Base-by-base conservation (phyloP, 164 flowering plant genomes). In the Vitis cinerea region DNA sequence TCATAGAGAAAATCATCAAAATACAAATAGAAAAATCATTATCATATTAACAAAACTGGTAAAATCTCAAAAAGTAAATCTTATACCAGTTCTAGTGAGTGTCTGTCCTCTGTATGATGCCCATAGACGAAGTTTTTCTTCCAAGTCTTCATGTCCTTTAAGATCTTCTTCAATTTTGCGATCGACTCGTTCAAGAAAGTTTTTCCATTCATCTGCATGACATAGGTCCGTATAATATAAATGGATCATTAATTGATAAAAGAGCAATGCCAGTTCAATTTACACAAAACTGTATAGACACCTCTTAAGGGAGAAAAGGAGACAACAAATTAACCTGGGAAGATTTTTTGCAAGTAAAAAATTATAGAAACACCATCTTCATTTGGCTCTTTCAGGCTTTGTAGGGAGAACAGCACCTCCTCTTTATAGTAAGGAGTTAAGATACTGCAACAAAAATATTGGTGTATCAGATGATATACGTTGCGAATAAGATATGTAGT, bases 31-130 rank as follows among this genome's bases (percentile, higher is more conserved):
- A 23, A 49, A 57, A 17, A 10, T 3, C 57, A 58, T 37, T 15
- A 30, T 30, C 49, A 65, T 6, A 59, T 17, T 11, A 61, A 53
- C 48, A 50, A 63, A 29, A 27, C 44, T 2, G 16, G 57, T 52
- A 27, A 19, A 10, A 51, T 11, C 19, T 16, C 4, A 19, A n/a
- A 48, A 16, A 16, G 12, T 62, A 52, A 13, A 19, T 5, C 17
- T 50, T 30, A 10, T 69, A 77, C 80, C 83, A 61, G 85, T 84
- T 61, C 77, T 77, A 10, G 87, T 65, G 55, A 84, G 72, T 11
- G 85, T 82, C 51, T 80, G 85, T 53, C 83, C 87, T 67, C 87
- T 70, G 48, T 84, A 84, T 11, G 87, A 84, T 48, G 82, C 87
- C 87, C 87, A 84, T 16, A 73, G 70, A 52, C 86, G 79, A 47